Base-by-base conservation (phyloP, 1,284 basidiomycete species). In the Volvariella volvacea region DNA sequence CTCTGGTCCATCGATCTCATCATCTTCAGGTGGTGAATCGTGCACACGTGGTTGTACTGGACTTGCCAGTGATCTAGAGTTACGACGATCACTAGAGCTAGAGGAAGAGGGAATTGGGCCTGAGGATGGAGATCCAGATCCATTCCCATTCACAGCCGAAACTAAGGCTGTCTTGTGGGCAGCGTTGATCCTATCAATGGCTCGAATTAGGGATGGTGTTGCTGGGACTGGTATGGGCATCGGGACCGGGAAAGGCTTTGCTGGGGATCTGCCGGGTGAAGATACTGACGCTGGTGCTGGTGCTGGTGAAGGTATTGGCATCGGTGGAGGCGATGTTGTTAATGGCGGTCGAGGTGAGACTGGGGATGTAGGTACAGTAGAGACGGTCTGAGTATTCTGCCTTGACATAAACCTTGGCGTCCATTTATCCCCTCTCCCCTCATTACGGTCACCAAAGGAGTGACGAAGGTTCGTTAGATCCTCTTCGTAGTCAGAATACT, bases 141-240 rank as follows among this genome's bases (percentile, higher is more conserved):
- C 39, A 25, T 45, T 39, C 21, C 42, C 34, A 30, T 34, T 46
- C 22, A 41, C 17, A 4, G 45, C n/a, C n/a, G n/a, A 15, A 1
- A 57, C 57, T 49, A 67, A 78, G 10, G 71, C 76, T 22, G 71
- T 68, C 44, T 63, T 65, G 50, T 81, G 78, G 1, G 80, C 80
- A 12, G 64, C 59, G 4, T 69, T 65, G 42, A 83, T 67, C 30
- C 79, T 67, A 51, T 79, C 74, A 17, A 82, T 58, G 1, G 78
- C 80, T 37, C 69, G 68, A 45, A 82, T 73, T 16, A 82, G 64
- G 1, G 80, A 81, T 0, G 80, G 78, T 1, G 80, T 82, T 19
- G 76, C 72, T 2, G 78, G 76, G 0, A 82, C 71, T 1, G 76
- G 55, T 12, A 56, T 48, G 0, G 55, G 39, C 16, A 41, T 22